Evolutionary conservation across 108 stramenopile species (phyloP).

Genomic region (Cyclostephanos tholiformis): DNA sequence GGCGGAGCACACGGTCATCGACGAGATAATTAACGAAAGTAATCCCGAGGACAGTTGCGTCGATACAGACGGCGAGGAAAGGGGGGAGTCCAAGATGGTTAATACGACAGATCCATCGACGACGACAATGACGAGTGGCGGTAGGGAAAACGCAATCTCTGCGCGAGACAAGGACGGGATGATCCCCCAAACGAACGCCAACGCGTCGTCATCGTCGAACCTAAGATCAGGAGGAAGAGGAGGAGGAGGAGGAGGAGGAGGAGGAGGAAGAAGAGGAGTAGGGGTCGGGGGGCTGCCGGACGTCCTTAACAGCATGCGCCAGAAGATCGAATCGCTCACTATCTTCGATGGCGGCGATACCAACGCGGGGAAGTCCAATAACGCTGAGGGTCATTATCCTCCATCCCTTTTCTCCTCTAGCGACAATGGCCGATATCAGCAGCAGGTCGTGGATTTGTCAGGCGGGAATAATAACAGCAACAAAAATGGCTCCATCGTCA

Average conservation of each 20-base stretch:
- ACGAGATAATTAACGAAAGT: conserved; percentile 29
- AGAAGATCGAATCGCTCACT: conserved; percentile 77
- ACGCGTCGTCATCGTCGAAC: conserved; percentile 6
- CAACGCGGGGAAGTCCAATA: conserved; percentile 6
- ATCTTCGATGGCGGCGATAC: conserved; percentile 60
- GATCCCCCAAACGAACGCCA: conserved; percentile 13
- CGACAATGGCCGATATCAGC: not conserved
- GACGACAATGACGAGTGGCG: not conserved
- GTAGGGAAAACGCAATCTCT: not conserved
- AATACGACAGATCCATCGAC: not conserved
- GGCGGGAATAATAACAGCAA: not conserved
- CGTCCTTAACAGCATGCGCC: conserved; percentile 75
- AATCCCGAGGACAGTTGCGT: conserved; percentile 3
- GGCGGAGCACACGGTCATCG: conserved; percentile 30
- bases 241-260: not conserved
- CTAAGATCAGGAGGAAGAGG: not conserved
- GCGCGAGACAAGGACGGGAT: conserved; percentile 12
- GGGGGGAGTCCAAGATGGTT: not conserved
- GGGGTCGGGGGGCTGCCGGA: conserved; percentile 49
- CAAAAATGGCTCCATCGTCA: conserved; percentile 21
- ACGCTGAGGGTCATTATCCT: conserved; percentile 14
- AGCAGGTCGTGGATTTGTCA: not conserved
- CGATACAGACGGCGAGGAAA: not conserved
- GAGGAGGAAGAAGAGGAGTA: no score
- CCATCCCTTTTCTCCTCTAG: conserved; percentile 1